Evolutionary conservation across 768 basidiomycete species (phyloP), one percentile per base, ranked within the genome.

Genomic region (Leccinum uliginosum): DNA sequence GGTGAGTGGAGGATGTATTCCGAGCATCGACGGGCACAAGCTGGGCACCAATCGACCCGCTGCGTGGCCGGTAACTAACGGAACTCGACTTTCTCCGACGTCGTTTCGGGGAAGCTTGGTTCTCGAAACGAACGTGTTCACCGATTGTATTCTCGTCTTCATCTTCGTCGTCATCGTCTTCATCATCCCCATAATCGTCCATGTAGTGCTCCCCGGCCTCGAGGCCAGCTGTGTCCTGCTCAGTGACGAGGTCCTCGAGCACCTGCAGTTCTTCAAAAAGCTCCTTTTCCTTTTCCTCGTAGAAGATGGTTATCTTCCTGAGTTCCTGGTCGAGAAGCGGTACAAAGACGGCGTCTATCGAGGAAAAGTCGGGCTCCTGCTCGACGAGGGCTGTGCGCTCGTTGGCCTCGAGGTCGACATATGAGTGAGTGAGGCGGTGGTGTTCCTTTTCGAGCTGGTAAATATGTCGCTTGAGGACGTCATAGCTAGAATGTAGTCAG

Each of bases 371-470:
- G 3, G 32, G 32, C 32, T 32, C 0, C 6, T 32, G 32, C 12
- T 32, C 32, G 12, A 32, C 32, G 32, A 32, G 32, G 2, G 32
- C 32, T 32, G 32, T 32, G 32, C 12, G 32, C 32, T 32, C 32
- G 32, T 32, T 32, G 32, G 32, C 12, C 32, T 32, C 12, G 5
- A 32, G 32, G 30, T 32, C 30, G 30, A 32, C 30, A 12, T 32
- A 32, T 2, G 32, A 38, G 35, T 38, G 9, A 38, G 17, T n/a
- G 35, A 38, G 35, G 35, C 35, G 35, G 35, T 38, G 78, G 55
- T 91, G 83, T 58, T 85, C 81, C 70, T 89, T 91, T 74, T 93
- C 91, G 24, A 93, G 78, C 61, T 87, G 85, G 76, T 94, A 94
- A 34, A 95, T 87, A 59, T 82, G 81, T 61, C 89, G 89, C 74